Evolutionary conservation across 2,329 filamentous ascomycete genomes (phyloP), one percentile per base, ranked within the genome.

Genomic region (Aureobasidium pullulans): DNA sequence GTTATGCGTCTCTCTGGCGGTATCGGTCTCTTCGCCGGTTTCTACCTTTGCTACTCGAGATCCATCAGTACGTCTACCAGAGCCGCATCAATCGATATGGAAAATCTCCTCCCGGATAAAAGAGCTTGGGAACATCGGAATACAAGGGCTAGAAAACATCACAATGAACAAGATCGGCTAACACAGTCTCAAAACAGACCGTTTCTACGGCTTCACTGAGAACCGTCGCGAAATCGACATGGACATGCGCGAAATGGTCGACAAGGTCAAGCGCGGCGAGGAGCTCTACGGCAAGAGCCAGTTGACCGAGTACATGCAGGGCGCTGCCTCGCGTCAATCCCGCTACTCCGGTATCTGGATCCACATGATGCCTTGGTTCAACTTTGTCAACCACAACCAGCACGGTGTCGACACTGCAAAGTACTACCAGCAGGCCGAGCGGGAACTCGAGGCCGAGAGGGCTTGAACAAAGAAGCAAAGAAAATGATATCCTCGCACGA

Each of bases 241-340:
- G 87, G 94, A 99, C 73, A 97, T 97, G 92, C 84, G 84, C 65
- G 94, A 99, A 77, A 99, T 99, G 94, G 92, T 96, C 39, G 84
- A 86, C 73, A 95, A 93, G 77, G 92, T 97, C 72, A 99, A 97
- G 83, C 84, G 82, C 61, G 93, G 93, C 65, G 83, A 96, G 79
- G 82, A 94, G 37, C 79, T 97, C 50, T 99, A 99, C 75, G 94
- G 94, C 69, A 84, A 82, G 68, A 90, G 86, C 69, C 77, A 78
- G 57, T 77, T 96, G 68, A 88, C 87, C 60, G 86, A 92, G 64
- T 90, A 96, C 76, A 88, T 96, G 80, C 94, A 99, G 77, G 94
- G 93, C 62, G 88, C 96, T 40, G 92, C 94, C 56, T 85, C 90
- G 61, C 82, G 94, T 67, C 96, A 99, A 79, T 96, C 91, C 70